Evolutionary conservation across 352 stramenopile genomes (phyloP).

Genomic region (Elongisporangium prolatum): DNA sequence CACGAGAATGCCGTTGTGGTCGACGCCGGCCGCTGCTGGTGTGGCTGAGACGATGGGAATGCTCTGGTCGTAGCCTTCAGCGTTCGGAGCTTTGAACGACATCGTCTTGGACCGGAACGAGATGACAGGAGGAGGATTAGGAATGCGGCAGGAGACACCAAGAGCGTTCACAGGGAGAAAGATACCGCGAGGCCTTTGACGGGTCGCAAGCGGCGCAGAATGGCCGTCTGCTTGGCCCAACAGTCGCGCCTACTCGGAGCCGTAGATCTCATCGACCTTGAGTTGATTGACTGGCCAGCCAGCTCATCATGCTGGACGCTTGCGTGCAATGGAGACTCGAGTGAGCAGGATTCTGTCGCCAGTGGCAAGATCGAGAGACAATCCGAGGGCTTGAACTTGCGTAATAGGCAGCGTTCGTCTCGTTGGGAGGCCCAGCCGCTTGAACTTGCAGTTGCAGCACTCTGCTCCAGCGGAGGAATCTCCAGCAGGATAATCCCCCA

Average conservation of each 20-base stretch:
- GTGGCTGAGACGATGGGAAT: not conserved
- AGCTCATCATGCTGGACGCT: not conserved
- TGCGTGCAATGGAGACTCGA: no score
- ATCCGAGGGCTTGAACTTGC: not conserved
- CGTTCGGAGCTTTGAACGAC: not conserved
- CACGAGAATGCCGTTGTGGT: slow-evolving; percentile 35
- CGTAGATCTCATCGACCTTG: not conserved
- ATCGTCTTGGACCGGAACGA: not conserved
- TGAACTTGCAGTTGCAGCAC: not conserved
- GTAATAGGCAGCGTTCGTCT: not conserved
- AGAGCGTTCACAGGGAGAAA: not conserved
- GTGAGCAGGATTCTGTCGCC: no score
- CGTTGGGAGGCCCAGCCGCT: not conserved
- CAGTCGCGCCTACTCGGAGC: not conserved
- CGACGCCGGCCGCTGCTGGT: not conserved
- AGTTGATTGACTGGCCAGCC: not conserved
- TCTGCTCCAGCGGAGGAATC: not conserved
- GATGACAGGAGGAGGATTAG: not conserved
- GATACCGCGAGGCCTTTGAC: not conserved
- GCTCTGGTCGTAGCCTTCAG: not conserved
- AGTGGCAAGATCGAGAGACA: not conserved
- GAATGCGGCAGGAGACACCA: not conserved
- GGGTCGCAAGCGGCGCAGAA: not conserved
- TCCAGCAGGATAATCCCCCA: not conserved
- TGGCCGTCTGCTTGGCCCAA: not conserved